phyloP scores from a whole-genome alignment of 2,329 filamentous ascomycete species.

The Diaporthe aspalathi region DNA sequence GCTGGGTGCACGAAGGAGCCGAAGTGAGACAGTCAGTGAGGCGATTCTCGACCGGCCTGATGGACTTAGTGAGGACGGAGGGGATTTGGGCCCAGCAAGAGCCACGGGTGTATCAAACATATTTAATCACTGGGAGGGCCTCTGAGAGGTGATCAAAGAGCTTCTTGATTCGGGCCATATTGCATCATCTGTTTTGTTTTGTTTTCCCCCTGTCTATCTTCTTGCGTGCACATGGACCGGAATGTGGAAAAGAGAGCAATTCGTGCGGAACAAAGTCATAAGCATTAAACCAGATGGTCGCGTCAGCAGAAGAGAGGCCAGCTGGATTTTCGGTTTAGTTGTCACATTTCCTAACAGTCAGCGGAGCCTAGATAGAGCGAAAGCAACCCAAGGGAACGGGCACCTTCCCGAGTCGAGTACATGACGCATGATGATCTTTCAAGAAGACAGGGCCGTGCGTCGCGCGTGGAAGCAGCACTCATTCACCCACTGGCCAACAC shows the following conservation, averaged over 20 bases:
- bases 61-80: slow-evolving; percentile 19
- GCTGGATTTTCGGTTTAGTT: slow-evolving; percentile 16
- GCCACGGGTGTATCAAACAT: slow-evolving; percentile 40
- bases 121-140: slow-evolving; percentile 38
- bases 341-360: slow-evolving; percentile 36
- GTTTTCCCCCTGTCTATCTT: slow-evolving; percentile 45
- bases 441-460: neutral
- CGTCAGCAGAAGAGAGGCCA: slow-evolving; percentile 24
- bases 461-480: neutral
- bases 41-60: neutral
- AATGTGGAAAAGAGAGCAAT: slow-evolving; percentile 36
- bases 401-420: slow-evolving; percentile 18
- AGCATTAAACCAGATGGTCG: slow-evolving; percentile 32
- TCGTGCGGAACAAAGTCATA: slow-evolving; percentile 34
- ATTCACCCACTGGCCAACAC: neutral
- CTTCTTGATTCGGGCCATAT: slow-evolving; percentile 41
- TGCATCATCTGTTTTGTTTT: slow-evolving; percentile 48
- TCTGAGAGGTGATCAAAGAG: slow-evolving; percentile 43
- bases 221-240: slow-evolving; percentile 35
- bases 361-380: slow-evolving; percentile 39
- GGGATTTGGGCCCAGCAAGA: slow-evolving; percentile 21
- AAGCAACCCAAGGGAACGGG: slow-evolving; percentile 35
- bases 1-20: slow-evolving; percentile 20
- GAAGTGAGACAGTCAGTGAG: slow-evolving; percentile 6
- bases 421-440: too few species aligned